These are phyloP conservation scores for Forsythia suspensa DNA, from an alignment of 257 asterid genomes.

Conservation along the genomic window DNA sequence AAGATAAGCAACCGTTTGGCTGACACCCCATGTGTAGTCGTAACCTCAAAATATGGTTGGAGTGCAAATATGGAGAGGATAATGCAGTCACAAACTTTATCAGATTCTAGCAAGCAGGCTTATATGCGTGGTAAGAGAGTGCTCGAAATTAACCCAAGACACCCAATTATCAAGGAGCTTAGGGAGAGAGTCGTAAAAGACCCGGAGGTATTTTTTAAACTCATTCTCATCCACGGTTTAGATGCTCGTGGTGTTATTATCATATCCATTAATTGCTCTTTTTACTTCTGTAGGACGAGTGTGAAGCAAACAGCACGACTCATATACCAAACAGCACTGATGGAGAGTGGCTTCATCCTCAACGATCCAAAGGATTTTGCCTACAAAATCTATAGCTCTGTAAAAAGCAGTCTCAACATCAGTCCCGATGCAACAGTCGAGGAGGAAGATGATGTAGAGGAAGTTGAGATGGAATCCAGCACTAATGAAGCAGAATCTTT, in stretches of 20 bases:
- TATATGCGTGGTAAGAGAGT: conserved; percentile 96
- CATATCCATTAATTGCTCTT: neutral
- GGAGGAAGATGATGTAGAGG: conserved; percentile 78
- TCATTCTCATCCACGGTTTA: neutral
- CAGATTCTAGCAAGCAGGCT: conserved; percentile 82
- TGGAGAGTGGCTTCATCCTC: conserved; percentile 87
- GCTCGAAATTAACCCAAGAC: conserved; percentile 86
- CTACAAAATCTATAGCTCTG: conserved; percentile 61
- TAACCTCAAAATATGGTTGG: conserved; percentile 89
- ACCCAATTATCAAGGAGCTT: conserved; percentile 91
- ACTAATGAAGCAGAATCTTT: conserved; percentile 40
- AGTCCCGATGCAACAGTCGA: conserved; percentile 71
- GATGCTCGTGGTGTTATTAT: neutral
- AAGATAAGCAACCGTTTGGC: conserved; percentile 90
- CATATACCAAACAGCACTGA: conserved; percentile 83
- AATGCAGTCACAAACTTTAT: conserved; percentile 88
- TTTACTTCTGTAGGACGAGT: conserved; percentile 43
- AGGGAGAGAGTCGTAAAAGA: conserved; percentile 64
- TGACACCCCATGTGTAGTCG: conserved; percentile 83
- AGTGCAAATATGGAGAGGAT: conserved; percentile 92
- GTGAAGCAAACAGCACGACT: conserved; percentile 79
- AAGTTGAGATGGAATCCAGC: conserved; percentile 41
- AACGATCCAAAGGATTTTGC: conserved; percentile 89
- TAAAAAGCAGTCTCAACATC: conserved; percentile 65
- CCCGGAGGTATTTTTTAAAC: conserved; percentile 53